These are phyloP conservation scores for Colletotrichum sp. DNA, from an alignment of 2,329 filamentous ascomycete species.

Conservation along the genomic window DNA sequence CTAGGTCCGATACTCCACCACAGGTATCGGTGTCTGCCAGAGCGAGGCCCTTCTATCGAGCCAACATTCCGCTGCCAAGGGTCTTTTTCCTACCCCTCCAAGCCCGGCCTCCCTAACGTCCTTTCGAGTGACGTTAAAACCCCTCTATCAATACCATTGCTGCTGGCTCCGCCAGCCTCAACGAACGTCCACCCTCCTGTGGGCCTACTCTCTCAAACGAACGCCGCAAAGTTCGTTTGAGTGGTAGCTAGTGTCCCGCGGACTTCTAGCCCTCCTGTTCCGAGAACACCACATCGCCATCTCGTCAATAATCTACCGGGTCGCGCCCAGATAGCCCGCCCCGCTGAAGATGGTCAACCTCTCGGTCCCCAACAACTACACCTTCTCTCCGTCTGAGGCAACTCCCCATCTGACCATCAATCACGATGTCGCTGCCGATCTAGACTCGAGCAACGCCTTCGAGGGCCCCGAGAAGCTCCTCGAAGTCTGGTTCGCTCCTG, in stretches of 20 bases:
- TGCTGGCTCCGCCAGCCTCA: slow-evolving; percentile 90
- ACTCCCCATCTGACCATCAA: slow-evolving; percentile 96
- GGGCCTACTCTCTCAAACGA: slow-evolving; percentile 98
- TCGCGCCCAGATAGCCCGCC: slow-evolving; percentile 20
- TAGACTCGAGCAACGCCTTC: slow-evolving; percentile 95
- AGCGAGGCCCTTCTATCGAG: slow-evolving; percentile 65
- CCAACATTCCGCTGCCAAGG: slow-evolving; percentile 89
- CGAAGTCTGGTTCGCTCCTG: slow-evolving; percentile 96
- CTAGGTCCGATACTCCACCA: slow-evolving; percentile 82
- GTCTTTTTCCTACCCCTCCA: slow-evolving; percentile 83
- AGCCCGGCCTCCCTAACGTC: slow-evolving; percentile 91
- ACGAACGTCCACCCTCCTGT: slow-evolving; percentile 69
- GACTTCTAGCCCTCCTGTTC: slow-evolving; percentile 48
- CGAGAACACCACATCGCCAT: not conserved
- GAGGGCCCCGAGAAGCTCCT: slow-evolving; percentile 98
- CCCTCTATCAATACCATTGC: slow-evolving; percentile 49
- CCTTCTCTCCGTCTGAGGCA: slow-evolving; percentile 80
- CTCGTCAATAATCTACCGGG: slow-evolving; percentile 25
- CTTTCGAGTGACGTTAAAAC: slow-evolving; percentile 67
- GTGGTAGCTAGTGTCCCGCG: slow-evolving; percentile 97
- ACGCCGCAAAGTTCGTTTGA: slow-evolving; percentile 95
- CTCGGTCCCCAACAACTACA: slow-evolving; percentile 81
- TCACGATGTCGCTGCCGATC: slow-evolving; percentile 88
- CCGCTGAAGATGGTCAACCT: slow-evolving; percentile 73
- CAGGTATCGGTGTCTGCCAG: slow-evolving; percentile 84